Evolutionary conservation across 306 rosid species (phyloP).

Genomic region (Dalbergia cochinchinensis): DNA sequence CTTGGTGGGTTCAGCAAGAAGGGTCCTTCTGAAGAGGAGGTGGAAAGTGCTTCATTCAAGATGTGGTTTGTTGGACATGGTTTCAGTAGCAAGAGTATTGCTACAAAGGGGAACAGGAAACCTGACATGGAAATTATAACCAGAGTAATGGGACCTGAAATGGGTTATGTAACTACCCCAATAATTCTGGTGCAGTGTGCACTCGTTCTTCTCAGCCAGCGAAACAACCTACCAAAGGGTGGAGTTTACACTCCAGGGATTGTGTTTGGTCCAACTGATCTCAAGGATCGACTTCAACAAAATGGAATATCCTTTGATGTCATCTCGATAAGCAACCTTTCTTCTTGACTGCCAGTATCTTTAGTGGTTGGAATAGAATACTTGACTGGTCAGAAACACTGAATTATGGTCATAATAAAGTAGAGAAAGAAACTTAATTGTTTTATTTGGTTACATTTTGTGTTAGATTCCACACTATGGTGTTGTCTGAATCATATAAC

Average conservation of each 20-base stretch:
- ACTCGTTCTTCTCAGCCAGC: conserved; percentile 69
- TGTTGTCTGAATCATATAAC: no score
- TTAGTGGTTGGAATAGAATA: conserved; percentile 4
- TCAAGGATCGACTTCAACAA: conserved; percentile 74
- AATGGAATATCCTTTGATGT: conserved; percentile 84
- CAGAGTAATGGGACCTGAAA: conserved; percentile 86
- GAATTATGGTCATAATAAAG: not conserved
- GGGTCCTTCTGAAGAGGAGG: conserved; percentile 84
- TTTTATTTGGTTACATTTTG: not conserved
- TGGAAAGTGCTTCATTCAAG: conserved; percentile 78
- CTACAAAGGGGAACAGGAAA: conserved; percentile 54
- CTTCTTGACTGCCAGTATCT: conserved; percentile 46
- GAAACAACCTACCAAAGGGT: conserved; percentile 73
- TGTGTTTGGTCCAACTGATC: conserved; percentile 83
- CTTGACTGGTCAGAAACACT: not conserved
- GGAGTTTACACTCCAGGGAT: conserved; percentile 81
- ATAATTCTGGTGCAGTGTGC: conserved; percentile 85
- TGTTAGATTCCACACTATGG: no score
- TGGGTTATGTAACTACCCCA: conserved; percentile 87
- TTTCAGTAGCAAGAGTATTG: conserved; percentile 55
- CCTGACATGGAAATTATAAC: conserved; percentile 81
- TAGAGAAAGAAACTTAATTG: not conserved
- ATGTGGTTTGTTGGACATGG: conserved; percentile 94
- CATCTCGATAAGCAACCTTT: conserved; percentile 61
- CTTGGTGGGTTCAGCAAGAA: conserved; percentile 76